Percentiles rank a stretch among this genome's conserved stretches.
Conservation (phyloP, 495 filamentous ascomycete species). For the Penicillium nucicola region DNA sequence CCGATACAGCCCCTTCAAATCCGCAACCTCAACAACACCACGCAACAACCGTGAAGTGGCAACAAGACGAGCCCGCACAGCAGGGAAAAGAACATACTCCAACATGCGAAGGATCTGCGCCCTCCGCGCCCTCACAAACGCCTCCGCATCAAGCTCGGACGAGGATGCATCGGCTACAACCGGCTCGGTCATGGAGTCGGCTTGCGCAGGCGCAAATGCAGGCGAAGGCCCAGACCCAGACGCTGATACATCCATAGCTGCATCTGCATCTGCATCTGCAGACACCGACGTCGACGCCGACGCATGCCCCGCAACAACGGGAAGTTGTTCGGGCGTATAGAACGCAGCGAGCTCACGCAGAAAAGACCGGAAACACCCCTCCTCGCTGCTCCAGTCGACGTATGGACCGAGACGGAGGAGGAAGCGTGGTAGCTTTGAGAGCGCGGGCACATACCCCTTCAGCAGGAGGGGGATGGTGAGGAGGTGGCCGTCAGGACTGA, state of each 20-base stretch:
- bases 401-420: slow-evolving; percentile 84
- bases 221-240: no score
- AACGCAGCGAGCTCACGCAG: slow-evolving; percentile 85
- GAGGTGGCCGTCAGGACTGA: slow-evolving; percentile 75
- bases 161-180: slow-evolving; percentile 9
- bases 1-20: slow-evolving; percentile 90
- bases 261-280: neutral
- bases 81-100: slow-evolving; percentile 86
- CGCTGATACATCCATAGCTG: no score
- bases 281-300: no score
- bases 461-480: slow-evolving; percentile 76
- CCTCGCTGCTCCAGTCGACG: slow-evolving; percentile 83
- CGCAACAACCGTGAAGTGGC: slow-evolving; percentile 76
- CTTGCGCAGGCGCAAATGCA: neutral
- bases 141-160: slow-evolving; percentile 27
- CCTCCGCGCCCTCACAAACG: slow-evolving; percentile 58
- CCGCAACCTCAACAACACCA: slow-evolving; percentile 83
- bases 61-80: slow-evolving; percentile 77
- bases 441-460: slow-evolving; percentile 80
- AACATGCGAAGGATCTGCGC: slow-evolving; percentile 65
- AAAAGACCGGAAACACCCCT: slow-evolving; percentile 82
- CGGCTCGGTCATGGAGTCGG: neutral
- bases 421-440: slow-evolving; percentile 87
- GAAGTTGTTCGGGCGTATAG: slow-evolving; percentile 84
- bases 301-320: slow-evolving; percentile 45